Conservation (phyloP, 306 rosid genomes). For the Hippophae gyantsensis region DNA sequence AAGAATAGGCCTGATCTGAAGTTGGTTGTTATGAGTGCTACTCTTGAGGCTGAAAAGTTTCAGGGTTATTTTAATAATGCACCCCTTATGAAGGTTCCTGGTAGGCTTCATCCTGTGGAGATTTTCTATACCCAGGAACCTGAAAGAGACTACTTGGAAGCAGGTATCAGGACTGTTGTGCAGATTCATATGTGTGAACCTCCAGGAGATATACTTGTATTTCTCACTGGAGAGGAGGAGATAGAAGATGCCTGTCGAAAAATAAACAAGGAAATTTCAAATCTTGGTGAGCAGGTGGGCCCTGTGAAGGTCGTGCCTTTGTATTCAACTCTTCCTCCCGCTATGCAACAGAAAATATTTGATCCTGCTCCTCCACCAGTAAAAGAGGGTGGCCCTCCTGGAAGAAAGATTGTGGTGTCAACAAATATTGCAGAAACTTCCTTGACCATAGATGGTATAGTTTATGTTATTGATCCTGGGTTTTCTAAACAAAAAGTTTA, state of each 20-base stretch:
- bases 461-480: conserved; percentile 67
- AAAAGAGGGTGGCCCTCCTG: conserved; percentile 44
- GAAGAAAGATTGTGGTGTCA: conserved; percentile 68
- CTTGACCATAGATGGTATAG: conserved; percentile 62
- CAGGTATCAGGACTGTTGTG: conserved; percentile 56
- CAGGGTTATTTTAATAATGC: conserved; percentile 57
- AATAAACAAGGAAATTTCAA: conserved; percentile 44
- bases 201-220: conserved; percentile 65
- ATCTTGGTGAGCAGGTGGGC: conserved; percentile 55
- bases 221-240: conserved; percentile 67
- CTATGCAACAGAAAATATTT: conserved; percentile 66
- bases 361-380: conserved; percentile 57
- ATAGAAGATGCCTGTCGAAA: conserved; percentile 67
- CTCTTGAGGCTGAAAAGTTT: conserved; percentile 69
- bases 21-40: conserved; percentile 77
- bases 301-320: conserved; percentile 59
- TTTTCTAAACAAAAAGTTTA: conserved; percentile 63
- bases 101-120: conserved; percentile 67
- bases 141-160: conserved; percentile 57
- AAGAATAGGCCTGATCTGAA: conserved; percentile 57
- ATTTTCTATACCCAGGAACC: conserved; percentile 62
- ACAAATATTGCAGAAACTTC: conserved; percentile 70
- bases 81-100: conserved; percentile 76
- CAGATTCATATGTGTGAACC: conserved; percentile 60
- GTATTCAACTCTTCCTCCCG: conserved; percentile 65